Evolutionary conservation across 305 asterid genomes (phyloP).

Genomic region (Solanum hybrid): DNA sequence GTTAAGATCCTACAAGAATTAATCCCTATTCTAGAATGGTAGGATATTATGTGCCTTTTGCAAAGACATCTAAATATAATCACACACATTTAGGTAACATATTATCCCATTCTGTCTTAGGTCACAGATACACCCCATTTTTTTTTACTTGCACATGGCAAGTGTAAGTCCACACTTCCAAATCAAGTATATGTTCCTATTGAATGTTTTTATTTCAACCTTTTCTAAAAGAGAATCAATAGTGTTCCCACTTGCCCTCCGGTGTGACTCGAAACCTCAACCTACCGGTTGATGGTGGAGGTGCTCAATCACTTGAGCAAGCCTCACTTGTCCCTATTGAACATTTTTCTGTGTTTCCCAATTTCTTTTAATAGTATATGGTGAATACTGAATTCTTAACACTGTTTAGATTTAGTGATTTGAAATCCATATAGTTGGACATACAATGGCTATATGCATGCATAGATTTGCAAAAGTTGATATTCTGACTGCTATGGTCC

Average conservation of each 20-base stretch:
- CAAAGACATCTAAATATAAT: background rate
- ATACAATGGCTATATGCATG: background rate
- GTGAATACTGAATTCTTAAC: background rate
- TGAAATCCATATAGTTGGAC: background rate
- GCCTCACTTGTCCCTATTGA: background rate
- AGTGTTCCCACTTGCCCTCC: background rate
- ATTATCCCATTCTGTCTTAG: background rate
- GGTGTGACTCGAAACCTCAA: background rate
- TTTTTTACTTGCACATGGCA: background rate
- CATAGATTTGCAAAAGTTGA: background rate
- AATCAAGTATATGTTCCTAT: background rate
- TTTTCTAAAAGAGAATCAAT: background rate
- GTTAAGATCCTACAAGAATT: background rate
- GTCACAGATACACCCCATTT: background rate
- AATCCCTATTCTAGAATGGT: background rate
- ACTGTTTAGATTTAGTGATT: background rate
- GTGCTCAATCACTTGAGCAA: background rate
- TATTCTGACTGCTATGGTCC: background rate
- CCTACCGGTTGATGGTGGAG: background rate
- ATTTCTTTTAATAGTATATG: background rate
- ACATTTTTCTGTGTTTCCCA: background rate
- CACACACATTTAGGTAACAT: background rate
- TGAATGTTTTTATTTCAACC: background rate
- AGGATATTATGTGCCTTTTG: background rate
- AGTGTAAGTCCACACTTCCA: background rate